Percentiles rank a stretch among this genome's conserved stretches.
phyloP scores from a whole-genome alignment of 352 stramenopile species.

The Globisporangium spiculum region DNA sequence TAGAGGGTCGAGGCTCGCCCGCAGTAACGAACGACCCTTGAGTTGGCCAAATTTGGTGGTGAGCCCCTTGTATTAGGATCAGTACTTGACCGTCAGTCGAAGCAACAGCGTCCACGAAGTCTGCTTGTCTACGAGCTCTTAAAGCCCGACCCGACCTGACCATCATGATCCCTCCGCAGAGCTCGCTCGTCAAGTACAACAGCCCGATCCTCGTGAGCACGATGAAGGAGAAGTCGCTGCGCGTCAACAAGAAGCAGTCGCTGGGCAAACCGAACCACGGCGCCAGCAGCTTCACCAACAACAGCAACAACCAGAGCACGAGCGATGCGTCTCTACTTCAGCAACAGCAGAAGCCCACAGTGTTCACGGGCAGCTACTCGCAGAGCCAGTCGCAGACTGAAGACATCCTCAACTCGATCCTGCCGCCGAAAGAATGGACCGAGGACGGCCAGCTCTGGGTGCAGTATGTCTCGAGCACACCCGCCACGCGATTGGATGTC shows the following conservation, averaged over 20 bases:
- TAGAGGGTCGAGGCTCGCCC: no score
- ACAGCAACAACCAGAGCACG: constrained; percentile 17
- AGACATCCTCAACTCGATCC: constrained; percentile 91
- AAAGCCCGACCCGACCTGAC: not conserved
- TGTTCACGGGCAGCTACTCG: constrained; percentile 61
- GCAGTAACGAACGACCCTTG: not conserved
- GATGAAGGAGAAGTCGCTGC: constrained; percentile 76
- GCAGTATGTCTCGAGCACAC: constrained; percentile 91
- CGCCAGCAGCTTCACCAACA: constrained; percentile 15
- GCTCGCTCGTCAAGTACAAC: constrained; percentile 90
- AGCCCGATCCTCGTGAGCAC: constrained; percentile 89
- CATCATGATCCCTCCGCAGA: constrained; percentile 83
- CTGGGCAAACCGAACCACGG: constrained; percentile 20
- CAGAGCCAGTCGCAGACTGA: constrained; percentile 74
- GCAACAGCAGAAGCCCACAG: constrained; percentile 40
- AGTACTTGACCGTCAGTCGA: no score
- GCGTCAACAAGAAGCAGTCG: constrained; percentile 38
- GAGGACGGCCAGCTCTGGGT: constrained; percentile 91
- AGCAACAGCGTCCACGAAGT: no score
- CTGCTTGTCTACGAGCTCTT: not conserved
- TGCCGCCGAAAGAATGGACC: constrained; percentile 87
- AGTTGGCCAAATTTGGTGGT: not conserved
- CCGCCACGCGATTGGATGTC: constrained; percentile 89
- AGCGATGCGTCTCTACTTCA: not conserved
- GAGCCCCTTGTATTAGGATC: no score